A percentile compares a stretch with the other conserved stretches of the same genome.
Conservation (phyloP, 805 yeast species). For the Hanseniaspora meyeri region DNA sequence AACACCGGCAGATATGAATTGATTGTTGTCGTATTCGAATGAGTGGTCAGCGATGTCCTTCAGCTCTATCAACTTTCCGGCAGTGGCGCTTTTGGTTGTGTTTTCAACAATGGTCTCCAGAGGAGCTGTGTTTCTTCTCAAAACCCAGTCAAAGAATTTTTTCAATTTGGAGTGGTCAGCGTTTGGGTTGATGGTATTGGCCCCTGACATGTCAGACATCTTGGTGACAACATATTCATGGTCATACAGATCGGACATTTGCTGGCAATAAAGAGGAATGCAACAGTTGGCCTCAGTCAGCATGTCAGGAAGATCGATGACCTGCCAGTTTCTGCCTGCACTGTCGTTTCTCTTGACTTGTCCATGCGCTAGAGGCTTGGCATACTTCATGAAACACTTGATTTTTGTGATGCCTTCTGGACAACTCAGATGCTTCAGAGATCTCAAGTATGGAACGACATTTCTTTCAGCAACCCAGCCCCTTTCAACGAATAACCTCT, state of each 20-base stretch:
- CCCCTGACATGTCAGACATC: neutral
- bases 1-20: constrained; percentile 68
- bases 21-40: constrained; percentile 39
- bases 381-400: constrained; percentile 59
- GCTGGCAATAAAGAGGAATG: constrained; percentile 66
- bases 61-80: neutral
- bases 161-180: neutral
- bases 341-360: constrained; percentile 62
- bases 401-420: constrained; percentile 60
- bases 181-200: neutral
- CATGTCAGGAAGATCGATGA: constrained; percentile 75
- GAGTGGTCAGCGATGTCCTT: constrained; percentile 13
- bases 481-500: constrained; percentile 69
- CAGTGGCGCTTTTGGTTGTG: neutral
- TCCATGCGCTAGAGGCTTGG: constrained; percentile 47
- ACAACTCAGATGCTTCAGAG: constrained; percentile 53
- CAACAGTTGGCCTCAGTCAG: constrained; percentile 46
- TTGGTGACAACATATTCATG: constrained; percentile 36
- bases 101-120: neutral
- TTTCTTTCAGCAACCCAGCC: constrained; percentile 81
- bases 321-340: constrained; percentile 58
- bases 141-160: neutral
- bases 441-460: constrained; percentile 43
- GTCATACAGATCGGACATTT: constrained; percentile 52
- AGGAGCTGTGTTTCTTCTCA: neutral